Evolutionary conservation across 441 rosid genomes (phyloP).

Genomic region (Dalechampia spathulata): DNA sequence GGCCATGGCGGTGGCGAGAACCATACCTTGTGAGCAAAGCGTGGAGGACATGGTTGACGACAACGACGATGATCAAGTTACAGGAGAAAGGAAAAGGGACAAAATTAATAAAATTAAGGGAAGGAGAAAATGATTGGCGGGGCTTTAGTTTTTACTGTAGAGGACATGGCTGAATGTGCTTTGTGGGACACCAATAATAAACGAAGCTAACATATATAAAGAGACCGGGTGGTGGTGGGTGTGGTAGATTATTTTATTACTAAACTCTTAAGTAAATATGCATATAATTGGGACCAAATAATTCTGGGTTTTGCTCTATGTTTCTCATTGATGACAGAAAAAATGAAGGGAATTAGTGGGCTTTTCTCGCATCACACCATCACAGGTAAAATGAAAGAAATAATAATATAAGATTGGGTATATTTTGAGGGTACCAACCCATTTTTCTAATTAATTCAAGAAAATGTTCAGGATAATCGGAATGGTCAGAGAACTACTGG

Average conservation of each 20-base stretch:
- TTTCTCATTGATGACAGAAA: not conserved
- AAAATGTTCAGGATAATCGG: no score
- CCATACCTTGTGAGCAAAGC: slow-evolving; percentile 39
- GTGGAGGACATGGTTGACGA: slow-evolving; percentile 27
- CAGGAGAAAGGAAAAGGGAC: not conserved
- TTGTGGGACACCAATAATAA: no score
- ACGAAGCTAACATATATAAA: not conserved
- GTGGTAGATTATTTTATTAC: not conserved
- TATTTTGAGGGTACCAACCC: no score
- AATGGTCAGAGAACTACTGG: no score
- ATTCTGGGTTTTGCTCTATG: not conserved
- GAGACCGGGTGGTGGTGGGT: not conserved
- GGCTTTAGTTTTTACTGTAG: not conserved
- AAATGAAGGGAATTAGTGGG: not conserved
- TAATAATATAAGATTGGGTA: no score
- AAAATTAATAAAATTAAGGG: not conserved
- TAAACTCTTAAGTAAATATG: no score
- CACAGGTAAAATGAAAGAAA: no score
- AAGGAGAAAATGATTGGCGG: slow-evolving; percentile 13
- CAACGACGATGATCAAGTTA: not conserved
- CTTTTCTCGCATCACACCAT: not conserved
- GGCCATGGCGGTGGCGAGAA: slow-evolving; percentile 60
- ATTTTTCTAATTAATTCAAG: no score
- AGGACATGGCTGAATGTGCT: no score
- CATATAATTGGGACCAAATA: not conserved